phyloP scores from a whole-genome alignment of 306 rosid genomes.

The Rosa rugosa region DNA sequence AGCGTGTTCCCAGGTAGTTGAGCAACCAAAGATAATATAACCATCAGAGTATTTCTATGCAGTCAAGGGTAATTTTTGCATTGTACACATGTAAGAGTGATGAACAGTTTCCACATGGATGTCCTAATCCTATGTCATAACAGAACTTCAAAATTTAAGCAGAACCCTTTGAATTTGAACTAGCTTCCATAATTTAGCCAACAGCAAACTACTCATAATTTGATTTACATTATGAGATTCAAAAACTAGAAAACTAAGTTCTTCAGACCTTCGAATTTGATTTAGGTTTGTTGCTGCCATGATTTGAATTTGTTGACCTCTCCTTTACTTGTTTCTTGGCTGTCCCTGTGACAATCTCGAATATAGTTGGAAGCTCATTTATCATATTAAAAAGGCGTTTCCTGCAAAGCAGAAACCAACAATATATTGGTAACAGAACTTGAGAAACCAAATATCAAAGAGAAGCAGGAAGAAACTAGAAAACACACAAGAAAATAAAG shows the following conservation, averaged over 20 bases:
- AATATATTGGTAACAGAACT: conserved; percentile 5
- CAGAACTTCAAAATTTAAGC: not conserved
- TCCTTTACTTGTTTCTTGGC: conserved; percentile 75
- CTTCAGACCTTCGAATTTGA: conserved; percentile 60
- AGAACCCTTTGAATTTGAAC: not conserved
- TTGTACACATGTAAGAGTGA: not conserved
- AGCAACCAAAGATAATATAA: not conserved
- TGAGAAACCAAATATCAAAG: conserved; percentile 14
- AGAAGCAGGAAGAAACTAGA: not conserved
- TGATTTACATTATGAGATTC: not conserved
- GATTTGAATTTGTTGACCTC: conserved; percentile 66
- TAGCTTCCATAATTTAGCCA: not conserved
- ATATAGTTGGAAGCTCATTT: conserved; percentile 86
- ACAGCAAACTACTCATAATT: not conserved
- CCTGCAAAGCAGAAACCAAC: conserved; percentile 49
- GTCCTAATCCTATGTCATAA: not conserved
- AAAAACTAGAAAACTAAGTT: conserved; percentile 5
- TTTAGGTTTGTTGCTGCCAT: conserved; percentile 66
- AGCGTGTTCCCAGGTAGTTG: not conserved
- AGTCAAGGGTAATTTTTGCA: not conserved
- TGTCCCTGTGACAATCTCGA: conserved; percentile 67
- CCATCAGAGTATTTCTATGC: not conserved
- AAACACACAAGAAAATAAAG: not conserved
- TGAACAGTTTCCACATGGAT: not conserved
- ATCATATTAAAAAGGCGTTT: conserved; percentile 73